Evolutionary conservation across 768 basidiomycete genomes (phyloP).

Genomic region (Sporobolomyces pararoseus): DNA sequence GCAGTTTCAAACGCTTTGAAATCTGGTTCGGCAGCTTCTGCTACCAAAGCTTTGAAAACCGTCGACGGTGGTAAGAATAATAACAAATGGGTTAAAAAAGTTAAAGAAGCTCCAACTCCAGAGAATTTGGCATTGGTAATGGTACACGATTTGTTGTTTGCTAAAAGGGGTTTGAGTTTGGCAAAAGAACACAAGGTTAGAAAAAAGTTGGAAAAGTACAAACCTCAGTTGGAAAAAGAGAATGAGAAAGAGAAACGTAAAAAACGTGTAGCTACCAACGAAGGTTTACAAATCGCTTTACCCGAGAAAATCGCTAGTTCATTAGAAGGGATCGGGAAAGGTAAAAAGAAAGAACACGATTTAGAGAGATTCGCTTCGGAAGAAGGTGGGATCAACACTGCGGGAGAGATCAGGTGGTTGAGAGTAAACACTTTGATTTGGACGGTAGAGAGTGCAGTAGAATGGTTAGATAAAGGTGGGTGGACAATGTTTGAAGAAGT

Average conservation of each 20-base stretch:
- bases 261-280: conserved; percentile 65
- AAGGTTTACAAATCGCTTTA: conserved; percentile 51
- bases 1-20: conserved; percentile 30
- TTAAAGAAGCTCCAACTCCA: conserved; percentile 70
- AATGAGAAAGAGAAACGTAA: conserved; percentile 41
- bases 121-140: conserved; percentile 73
- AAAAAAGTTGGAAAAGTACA: conserved; percentile 70
- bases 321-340: conserved; percentile 42
- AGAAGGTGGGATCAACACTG: conserved; percentile 29
- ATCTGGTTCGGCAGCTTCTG: conserved; percentile 56
- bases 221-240: conserved; percentile 45
- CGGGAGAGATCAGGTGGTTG: conserved; percentile 60
- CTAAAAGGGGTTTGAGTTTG: conserved; percentile 75
- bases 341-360: conserved; percentile 39
- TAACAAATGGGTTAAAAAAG: conserved; percentile 50
- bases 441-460: conserved; percentile 63
- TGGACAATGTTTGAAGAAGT: conserved; percentile 39
- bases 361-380: conserved; percentile 25
- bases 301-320: conserved; percentile 35
- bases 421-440: conserved; percentile 73
- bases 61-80: conserved; percentile 46
- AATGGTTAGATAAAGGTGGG: conserved; percentile 46
- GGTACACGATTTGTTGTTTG: conserved; percentile 81
- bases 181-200: conserved; percentile 88
- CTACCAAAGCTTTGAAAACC: conserved; percentile 64